A percentile compares a stretch with the other conserved stretches of the same genome.
phyloP scores from a whole-genome alignment of 2,329 filamentous ascomycete species.

The Claviceps arundinis region DNA sequence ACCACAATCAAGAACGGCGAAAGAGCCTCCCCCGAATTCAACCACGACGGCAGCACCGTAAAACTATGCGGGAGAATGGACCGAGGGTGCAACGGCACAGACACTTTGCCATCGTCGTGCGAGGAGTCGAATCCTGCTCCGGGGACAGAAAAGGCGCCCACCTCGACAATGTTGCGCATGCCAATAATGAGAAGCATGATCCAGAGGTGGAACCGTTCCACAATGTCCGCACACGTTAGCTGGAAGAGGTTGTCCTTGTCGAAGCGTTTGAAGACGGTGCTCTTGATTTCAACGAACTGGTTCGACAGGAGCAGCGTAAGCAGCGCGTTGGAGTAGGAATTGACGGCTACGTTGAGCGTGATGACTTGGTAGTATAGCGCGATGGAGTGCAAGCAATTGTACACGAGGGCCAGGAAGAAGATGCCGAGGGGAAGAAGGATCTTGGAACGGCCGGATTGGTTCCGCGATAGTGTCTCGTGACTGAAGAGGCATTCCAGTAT shows the following conservation, averaged over 20 bases:
- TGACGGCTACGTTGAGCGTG: slow-evolving; percentile 93
- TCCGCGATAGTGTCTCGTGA: slow-evolving; percentile 78
- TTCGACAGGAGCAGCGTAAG: slow-evolving; percentile 89
- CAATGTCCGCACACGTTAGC: slow-evolving; percentile 88
- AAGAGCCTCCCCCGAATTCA: slow-evolving; percentile 68
- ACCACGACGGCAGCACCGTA: slow-evolving; percentile 71
- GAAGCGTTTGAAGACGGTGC: slow-evolving; percentile 95
- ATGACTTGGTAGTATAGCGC: slow-evolving; percentile 96
- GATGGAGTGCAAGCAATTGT: slow-evolving; percentile 78
- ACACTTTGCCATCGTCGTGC: slow-evolving; percentile 34
- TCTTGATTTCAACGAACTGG: slow-evolving; percentile 98
- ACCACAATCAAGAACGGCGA: slow-evolving; percentile 89
- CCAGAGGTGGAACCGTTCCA: slow-evolving; percentile 95
- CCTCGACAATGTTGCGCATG: slow-evolving; percentile 89
- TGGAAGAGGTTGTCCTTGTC: slow-evolving; percentile 98
- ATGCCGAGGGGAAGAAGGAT: slow-evolving; percentile 79
- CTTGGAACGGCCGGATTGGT: slow-evolving; percentile 80
- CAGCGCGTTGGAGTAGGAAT: slow-evolving; percentile 93
- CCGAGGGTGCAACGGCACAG: slow-evolving; percentile 48
- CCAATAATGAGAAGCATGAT: slow-evolving; percentile 95
- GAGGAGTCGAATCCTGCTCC: slow-evolving; percentile 37
- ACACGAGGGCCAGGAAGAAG: slow-evolving; percentile 73
- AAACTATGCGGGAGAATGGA: slow-evolving; percentile 85
- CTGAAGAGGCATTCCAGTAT: slow-evolving; percentile 94
- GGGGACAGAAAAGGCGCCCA: slow-evolving; percentile 64